Evolutionary conservation across 2,329 filamentous ascomycete species (phyloP), one percentile per base, ranked within the genome.

Genomic region (Fusarium sp.): DNA sequence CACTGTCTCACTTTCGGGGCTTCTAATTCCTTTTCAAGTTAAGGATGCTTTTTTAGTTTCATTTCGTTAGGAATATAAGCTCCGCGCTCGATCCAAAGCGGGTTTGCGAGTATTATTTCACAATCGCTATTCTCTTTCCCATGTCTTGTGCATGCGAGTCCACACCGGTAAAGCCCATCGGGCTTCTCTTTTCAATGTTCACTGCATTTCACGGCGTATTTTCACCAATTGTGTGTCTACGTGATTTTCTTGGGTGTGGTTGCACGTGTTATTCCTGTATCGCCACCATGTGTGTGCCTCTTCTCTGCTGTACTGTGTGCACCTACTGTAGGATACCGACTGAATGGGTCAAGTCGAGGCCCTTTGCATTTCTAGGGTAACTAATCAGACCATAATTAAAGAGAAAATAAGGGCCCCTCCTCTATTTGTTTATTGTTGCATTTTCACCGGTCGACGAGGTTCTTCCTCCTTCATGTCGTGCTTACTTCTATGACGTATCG

Each of bases 401-500:
- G 10, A 37, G 34, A 37, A n/a, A 37, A 37, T 9, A 37, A 37
- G 6, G 9, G n/a, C 18, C 34, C 34, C 34, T n/a, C 34, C 18
- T 11, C 34, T 37, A 18, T 11, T 37, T 43, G 37, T 42, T 14
- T 30, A 11, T 23, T 30, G 13, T 28, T 19, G 34, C 18, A n/a
- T 37, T 52, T 67, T 49, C 62, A 70, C 58, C 44, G 28, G 31
- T 28, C 26, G 39, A 45, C 4, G 44, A 28, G 23, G 34, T 41
- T 51, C n/a, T 26, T 51, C n/a, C 41, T 23, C 25, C 13, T 28
- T 16, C 19, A 7, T 26, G 23, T 51, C 19, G 12, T 43, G 43
- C 50, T 53, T 62, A 48, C 42, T 21, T 69, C 64, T 58, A 71
- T 71, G 68, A 71, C 68, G 68, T 71, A 43, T 62, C 30, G 42